Evolutionary conservation across 2,329 filamentous ascomycete genomes (phyloP).

Genomic region (Aureobasidium mangrovei): DNA sequence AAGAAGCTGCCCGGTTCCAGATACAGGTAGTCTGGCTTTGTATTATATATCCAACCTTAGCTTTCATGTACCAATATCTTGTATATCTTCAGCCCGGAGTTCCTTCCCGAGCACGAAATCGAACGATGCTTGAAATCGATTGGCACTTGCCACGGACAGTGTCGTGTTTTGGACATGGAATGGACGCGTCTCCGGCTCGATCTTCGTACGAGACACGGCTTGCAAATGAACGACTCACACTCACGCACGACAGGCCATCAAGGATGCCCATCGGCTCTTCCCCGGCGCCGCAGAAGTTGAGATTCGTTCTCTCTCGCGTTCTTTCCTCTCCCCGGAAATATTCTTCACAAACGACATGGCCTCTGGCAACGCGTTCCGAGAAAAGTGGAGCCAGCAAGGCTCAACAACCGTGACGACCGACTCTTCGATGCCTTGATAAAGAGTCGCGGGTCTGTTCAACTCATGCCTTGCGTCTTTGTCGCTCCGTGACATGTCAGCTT

Average conservation of each 20-base stretch:
- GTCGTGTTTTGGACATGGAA: too few relatives aligned
- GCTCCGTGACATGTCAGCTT: too few relatives aligned
- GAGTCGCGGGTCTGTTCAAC: too few relatives aligned
- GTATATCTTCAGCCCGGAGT: neutral
- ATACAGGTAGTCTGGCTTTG: constrained; percentile 31
- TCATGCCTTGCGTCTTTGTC: too few relatives aligned
- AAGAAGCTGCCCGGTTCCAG: constrained; percentile 46
- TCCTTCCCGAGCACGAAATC: neutral
- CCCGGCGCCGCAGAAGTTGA: neutral
- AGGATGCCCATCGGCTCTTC: neutral
- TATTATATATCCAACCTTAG: neutral
- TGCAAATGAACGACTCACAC: neutral
- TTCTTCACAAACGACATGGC: neutral
- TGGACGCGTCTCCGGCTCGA: neutral
- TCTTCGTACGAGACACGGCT: neutral
- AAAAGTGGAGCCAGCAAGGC: constrained; percentile 1
- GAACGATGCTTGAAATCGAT: neutral
- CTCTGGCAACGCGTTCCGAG: constrained; percentile 4
- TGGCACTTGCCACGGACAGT: too few relatives aligned
- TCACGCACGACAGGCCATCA: neutral
- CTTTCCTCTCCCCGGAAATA: neutral
- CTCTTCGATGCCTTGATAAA: too few relatives aligned
- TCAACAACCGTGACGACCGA: neutral
- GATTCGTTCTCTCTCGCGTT: too few relatives aligned
- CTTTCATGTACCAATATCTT: neutral